Conservation (phyloP, 169 alveolate species). For the Plasmodium adleri region DNA sequence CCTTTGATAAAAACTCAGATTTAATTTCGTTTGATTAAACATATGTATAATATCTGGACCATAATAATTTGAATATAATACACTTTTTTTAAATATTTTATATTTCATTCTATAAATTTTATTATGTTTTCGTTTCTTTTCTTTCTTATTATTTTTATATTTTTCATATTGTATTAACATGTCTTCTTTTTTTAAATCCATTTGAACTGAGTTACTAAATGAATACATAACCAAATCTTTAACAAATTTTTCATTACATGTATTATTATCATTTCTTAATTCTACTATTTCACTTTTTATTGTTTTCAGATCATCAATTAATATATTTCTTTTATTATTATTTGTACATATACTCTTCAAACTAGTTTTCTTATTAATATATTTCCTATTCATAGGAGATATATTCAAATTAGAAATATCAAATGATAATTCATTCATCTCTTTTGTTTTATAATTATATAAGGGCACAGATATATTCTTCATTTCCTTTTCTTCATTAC, state of each 20-base stretch:
- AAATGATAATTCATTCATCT: too few relatives aligned
- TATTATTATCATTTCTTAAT: neutral
- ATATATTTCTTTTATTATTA: conserved; percentile 3
- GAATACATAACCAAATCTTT: neutral
- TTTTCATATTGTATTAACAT: conserved; percentile 48
- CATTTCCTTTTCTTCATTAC: too few relatives aligned
- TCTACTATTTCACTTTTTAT: neutral
- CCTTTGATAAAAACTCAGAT: conserved; percentile 56
- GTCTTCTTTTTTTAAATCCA: conserved; percentile 33
- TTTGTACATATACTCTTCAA: neutral
- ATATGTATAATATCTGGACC: conserved; percentile 20
- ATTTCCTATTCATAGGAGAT: too few relatives aligned
- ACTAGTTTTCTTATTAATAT: neutral
- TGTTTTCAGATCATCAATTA: neutral
- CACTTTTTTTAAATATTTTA: conserved; percentile 46
- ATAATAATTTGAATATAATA: conserved; percentile 33
- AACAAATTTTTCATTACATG: neutral
- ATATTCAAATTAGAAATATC: too few relatives aligned
- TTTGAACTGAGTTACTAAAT: conserved; percentile 2
- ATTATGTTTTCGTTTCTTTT: conserved; percentile 24
- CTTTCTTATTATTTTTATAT: conserved; percentile 24
- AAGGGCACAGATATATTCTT: too few relatives aligned
- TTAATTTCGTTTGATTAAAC: conserved; percentile 40
- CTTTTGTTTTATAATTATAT: too few relatives aligned
- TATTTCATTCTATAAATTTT: conserved; percentile 13